Evolutionary conservation across 2,329 filamentous ascomycete species (phyloP).

Genomic region (Beauveria rudraprayagi): DNA sequence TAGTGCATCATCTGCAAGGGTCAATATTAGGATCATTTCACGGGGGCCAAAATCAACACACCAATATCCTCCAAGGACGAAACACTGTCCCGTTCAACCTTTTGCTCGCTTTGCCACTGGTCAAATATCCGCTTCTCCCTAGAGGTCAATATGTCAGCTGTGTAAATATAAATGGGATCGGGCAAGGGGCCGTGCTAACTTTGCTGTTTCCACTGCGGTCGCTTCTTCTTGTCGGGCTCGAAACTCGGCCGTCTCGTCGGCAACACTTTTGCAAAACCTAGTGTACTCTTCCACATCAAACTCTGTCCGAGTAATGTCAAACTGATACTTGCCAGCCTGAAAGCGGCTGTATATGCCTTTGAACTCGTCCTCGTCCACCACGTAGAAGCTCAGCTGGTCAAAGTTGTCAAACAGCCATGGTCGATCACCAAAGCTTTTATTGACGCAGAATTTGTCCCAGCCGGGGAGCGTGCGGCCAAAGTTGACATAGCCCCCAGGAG

Average conservation of each 20-base stretch:
- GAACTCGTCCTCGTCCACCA: slow-evolving; percentile 23
- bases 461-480: slow-evolving; percentile 21
- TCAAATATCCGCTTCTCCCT: slow-evolving; percentile 17
- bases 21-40: neutral
- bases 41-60: neutral
- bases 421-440: slow-evolving; percentile 20
- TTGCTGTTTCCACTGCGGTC: slow-evolving; percentile 18
- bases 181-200: neutral
- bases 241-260: slow-evolving; percentile 15
- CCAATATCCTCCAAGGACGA: slow-evolving; percentile 13
- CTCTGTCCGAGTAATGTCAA: slow-evolving; percentile 18
- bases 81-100: slow-evolving; percentile 14
- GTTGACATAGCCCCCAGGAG: slow-evolving; percentile 28
- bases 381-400: slow-evolving; percentile 23
- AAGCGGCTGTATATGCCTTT: slow-evolving; percentile 20
- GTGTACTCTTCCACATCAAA: slow-evolving; percentile 25
- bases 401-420: slow-evolving; percentile 30
- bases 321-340: slow-evolving; percentile 21
- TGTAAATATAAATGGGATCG: no score
- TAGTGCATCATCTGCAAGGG: slow-evolving; percentile 19
- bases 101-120: slow-evolving; percentile 23
- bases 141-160: neutral
- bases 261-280: slow-evolving; percentile 15
- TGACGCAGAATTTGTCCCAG: slow-evolving; percentile 25
- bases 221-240: slow-evolving; percentile 16